These are phyloP conservation scores for Penicillium paneum DNA, from an alignment of 2,329 filamentous ascomycete species.

Conservation along the genomic window DNA sequence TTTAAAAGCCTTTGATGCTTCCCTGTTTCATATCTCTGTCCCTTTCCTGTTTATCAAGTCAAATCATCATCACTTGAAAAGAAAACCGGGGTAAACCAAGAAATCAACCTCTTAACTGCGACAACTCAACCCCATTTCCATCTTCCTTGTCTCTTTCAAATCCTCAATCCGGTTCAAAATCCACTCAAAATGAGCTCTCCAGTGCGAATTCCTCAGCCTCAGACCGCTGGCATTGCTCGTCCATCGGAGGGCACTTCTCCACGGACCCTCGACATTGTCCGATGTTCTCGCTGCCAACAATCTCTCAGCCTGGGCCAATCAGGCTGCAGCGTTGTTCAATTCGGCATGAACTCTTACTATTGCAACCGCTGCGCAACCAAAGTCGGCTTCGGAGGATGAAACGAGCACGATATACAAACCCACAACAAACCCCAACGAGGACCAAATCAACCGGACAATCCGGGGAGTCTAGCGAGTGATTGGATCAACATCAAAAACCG, in stretches of 20 bases:
- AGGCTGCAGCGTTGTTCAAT: conserved; percentile 41
- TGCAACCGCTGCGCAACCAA: conserved; percentile 46
- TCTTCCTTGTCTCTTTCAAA: background rate
- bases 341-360: conserved; percentile 51
- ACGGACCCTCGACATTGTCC: conserved; percentile 41
- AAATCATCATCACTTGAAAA: background rate
- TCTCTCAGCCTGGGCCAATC: conserved; percentile 43
- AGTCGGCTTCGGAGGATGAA: conserved; percentile 46
- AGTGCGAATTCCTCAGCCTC: conserved; percentile 28
- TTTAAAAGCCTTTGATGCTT: background rate
- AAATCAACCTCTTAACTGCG: background rate
- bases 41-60: background rate
- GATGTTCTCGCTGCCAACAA: conserved; percentile 49
- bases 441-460: background rate
- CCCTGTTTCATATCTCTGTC: background rate
- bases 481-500: background rate
- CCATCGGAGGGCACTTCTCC: conserved; percentile 26
- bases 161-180: background rate
- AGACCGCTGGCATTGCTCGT: conserved; percentile 13
- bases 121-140: conserved; percentile 2
- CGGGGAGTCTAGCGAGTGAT: background rate
- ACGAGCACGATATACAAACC: background rate
- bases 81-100: background rate
- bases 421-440: background rate
- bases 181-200: conserved; percentile 37